Evolutionary conservation across 257 asterid genomes (phyloP), one percentile per base, ranked within the genome.

Genomic region (Pogostemon cablin): DNA sequence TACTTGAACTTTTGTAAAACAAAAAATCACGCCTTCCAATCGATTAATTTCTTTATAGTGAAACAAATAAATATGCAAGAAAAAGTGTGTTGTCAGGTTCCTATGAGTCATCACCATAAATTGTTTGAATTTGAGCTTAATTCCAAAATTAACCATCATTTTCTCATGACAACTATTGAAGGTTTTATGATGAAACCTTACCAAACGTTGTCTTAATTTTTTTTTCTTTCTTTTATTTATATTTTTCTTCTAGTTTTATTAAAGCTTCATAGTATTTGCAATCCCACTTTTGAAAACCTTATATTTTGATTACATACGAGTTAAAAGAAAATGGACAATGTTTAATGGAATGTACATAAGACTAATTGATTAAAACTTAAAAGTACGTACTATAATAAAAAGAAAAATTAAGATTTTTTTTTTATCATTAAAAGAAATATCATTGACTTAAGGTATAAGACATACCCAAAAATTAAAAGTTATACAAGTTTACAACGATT

Each of bases 1-100:
- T 65, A 69, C 73, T 69, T 55, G 10, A 73, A 78, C 68, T 62
- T 78, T 78, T 73, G 34, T 9, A 60, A 74, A 48, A 64, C 67
- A 65, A 42, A 43, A 56, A 6, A 34, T 69, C 79, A 78, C 77
- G 79, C 82, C 82, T 68, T 62, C 65, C 73, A 59, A 69, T 78
- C 53, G 43, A 74, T 69, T 64, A 66, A 32, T 77, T 47, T 20
- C 37, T 52, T 62, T 65, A 8, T 32, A 5, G 12, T 43, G 9
- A 20, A 62, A 74, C 34, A 59, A 78, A 62, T 68, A 39, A 46
- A 46, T 61, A 55, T 61, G 72, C 38, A 67, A 59, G 17, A 52
- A 42, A 65, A 71, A 4, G 64, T 35, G 35, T 42, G 15, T 12
- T 72, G 66, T 44, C 60, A 58, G 10, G 12, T 2, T 37, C 54